Evolutionary conservation across 2,329 filamentous ascomycete species (phyloP).

Genomic region (Bisporella sp.): DNA sequence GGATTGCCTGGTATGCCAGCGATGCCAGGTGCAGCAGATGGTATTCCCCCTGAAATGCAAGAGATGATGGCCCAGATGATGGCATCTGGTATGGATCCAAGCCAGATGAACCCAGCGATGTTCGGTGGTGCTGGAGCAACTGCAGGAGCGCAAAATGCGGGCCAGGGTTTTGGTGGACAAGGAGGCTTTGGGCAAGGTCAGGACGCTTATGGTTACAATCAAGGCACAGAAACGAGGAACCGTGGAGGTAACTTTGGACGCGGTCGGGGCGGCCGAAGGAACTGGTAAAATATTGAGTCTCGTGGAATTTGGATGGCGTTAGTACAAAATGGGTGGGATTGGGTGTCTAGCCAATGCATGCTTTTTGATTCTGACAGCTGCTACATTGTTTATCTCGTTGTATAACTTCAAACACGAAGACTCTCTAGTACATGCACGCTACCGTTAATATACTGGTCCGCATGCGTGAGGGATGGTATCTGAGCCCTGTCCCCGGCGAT

Average conservation of each 20-base stretch:
- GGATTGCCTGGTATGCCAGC: constrained; percentile 39
- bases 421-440: background rate
- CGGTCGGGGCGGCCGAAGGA: constrained; percentile 23
- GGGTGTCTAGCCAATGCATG: constrained; percentile 1
- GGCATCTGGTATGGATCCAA: constrained; percentile 56
- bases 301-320: constrained; percentile 6
- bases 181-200: constrained; percentile 37
- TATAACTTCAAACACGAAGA: background rate
- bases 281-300: constrained; percentile 12
- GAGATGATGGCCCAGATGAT: constrained; percentile 67
- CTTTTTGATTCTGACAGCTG: background rate
- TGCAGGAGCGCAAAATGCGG: constrained; percentile 41
- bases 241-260: constrained; percentile 27
- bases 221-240: constrained; percentile 20
- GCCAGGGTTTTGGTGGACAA: constrained; percentile 42
- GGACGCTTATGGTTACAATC: constrained; percentile 25
- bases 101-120: constrained; percentile 61
- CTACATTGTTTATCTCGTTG: background rate
- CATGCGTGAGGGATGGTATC: too few species aligned
- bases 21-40: constrained; percentile 35
- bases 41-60: constrained; percentile 61
- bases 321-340: constrained; percentile 5
- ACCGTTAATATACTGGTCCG: background rate
- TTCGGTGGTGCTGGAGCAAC: constrained; percentile 37
- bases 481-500: too few species aligned